Evolutionary conservation across 2,329 filamentous ascomycete genomes (phyloP).

Genomic region (Botrytis squamosa): DNA sequence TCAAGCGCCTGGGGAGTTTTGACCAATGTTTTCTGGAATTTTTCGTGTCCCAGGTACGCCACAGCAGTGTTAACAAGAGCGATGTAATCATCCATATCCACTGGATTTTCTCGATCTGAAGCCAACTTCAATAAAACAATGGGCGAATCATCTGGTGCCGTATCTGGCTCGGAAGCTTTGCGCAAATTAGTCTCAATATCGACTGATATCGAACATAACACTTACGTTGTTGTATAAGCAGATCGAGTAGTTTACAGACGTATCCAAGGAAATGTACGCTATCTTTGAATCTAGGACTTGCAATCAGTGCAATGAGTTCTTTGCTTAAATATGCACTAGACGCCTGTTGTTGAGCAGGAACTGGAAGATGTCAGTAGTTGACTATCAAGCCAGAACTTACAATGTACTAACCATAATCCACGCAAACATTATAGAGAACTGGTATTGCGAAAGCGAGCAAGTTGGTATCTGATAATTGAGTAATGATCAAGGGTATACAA

Average conservation of each 20-base stretch:
- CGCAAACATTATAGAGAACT: conserved; percentile 61
- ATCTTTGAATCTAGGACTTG: conserved; percentile 45
- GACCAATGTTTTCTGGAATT: conserved; percentile 52
- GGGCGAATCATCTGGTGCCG: conserved; percentile 47
- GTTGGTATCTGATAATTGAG: conserved; percentile 48
- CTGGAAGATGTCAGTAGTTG: conserved; percentile 41
- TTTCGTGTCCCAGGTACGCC: conserved; percentile 54
- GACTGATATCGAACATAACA: background rate
- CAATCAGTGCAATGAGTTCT: conserved; percentile 51
- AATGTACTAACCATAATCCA: conserved; percentile 57
- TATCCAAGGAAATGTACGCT: conserved; percentile 49
- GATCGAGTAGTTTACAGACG: conserved; percentile 55
- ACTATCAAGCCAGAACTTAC: background rate
- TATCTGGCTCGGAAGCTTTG: conserved; percentile 36
- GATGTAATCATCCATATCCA: conserved; percentile 56
- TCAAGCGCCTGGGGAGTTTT: conserved; percentile 34
- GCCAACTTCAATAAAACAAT: conserved; percentile 52
- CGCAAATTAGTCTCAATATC: background rate
- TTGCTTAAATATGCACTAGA: conserved; percentile 52
- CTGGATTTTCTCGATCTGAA: conserved; percentile 41
- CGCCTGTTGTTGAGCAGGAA: conserved; percentile 53
- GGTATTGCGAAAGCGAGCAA: conserved; percentile 55
- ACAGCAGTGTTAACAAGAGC: conserved; percentile 52
- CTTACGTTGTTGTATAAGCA: conserved; percentile 53
- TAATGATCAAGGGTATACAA: conserved; percentile 49